phyloP scores from a whole-genome alignment of 768 basidiomycete species.

The Suillus clintonianus region DNA sequence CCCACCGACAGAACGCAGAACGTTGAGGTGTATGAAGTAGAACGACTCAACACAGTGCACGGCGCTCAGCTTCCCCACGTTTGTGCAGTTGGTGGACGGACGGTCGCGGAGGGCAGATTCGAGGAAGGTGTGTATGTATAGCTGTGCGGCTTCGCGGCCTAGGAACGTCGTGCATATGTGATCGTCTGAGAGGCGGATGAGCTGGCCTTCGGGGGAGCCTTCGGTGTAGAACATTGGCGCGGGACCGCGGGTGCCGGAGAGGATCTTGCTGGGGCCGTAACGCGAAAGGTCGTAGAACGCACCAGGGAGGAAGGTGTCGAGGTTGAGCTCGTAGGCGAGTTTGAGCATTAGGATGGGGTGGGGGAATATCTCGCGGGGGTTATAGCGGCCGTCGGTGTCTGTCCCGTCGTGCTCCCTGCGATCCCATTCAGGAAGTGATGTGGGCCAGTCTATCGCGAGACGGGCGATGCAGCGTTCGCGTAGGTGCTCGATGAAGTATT shows the following conservation, averaged over 20 bases:
- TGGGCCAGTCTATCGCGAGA: conserved; percentile 66
- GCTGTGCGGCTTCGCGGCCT: conserved; percentile 68
- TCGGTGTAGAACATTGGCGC: conserved; percentile 30
- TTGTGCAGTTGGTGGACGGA: conserved; percentile 51
- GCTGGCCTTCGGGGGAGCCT: conserved; percentile 6
- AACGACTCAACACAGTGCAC: conserved; percentile 64
- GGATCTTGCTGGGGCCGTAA: conserved; percentile 71
- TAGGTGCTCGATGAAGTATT: conserved; percentile 74
- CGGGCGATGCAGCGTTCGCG: conserved; percentile 60
- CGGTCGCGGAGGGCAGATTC: conserved; percentile 53
- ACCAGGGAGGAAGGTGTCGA: conserved; percentile 60
- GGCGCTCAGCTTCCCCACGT: conserved; percentile 32
- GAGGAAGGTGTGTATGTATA: conserved; percentile 64
- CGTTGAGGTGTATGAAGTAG: conserved; percentile 75
- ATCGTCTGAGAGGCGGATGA: conserved; percentile 37
- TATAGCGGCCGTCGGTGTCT: conserved; percentile 52
- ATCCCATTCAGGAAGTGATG: conserved; percentile 71
- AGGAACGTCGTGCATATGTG: conserved; percentile 49
- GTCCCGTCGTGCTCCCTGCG: conserved; percentile 58
- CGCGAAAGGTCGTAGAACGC: conserved; percentile 77
- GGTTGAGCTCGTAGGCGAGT: conserved; percentile 64
- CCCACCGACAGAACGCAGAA: conserved; percentile 69
- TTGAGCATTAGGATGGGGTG: conserved; percentile 74
- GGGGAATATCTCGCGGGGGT: conserved; percentile 56
- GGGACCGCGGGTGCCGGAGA: conserved; percentile 47